phyloP scores from a whole-genome alignment of 2,329 filamentous ascomycete species.

The Alternaria dauci region DNA sequence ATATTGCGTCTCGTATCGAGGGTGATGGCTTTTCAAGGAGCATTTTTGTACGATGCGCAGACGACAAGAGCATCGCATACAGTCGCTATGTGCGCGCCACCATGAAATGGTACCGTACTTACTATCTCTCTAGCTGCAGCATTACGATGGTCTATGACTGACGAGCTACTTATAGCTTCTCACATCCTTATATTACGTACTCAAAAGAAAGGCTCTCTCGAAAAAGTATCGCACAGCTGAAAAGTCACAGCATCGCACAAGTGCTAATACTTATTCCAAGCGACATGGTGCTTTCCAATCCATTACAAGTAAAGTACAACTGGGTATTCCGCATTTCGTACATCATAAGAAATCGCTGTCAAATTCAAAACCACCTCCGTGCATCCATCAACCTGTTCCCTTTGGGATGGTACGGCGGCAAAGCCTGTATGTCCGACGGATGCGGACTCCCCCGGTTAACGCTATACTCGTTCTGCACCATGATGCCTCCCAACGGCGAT shows the following conservation, averaged over 20 bases:
- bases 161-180: too few species aligned
- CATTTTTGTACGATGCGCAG: too few species aligned
- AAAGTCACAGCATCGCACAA: too few species aligned
- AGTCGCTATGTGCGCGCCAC: too few species aligned
- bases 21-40: background rate
- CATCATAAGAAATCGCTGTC: background rate
- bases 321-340: background rate
- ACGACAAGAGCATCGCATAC: too few species aligned
- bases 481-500: background rate
- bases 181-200: too few species aligned
- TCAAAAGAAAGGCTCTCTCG: too few species aligned
- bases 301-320: background rate
- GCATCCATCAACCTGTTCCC: background rate
- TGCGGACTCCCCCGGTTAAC: background rate
- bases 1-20: background rate
- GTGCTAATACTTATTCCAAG: too few species aligned
- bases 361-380: background rate
- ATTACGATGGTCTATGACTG: too few species aligned
- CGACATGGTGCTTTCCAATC: background rate
- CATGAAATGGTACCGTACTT: too few species aligned
- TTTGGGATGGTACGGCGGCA: background rate
- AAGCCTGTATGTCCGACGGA: background rate
- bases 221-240: too few species aligned
- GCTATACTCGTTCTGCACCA: slow-evolving; percentile 5
- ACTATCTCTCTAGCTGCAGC: too few species aligned